Evolutionary conservation across 2,329 filamentous ascomycete species (phyloP).

Genomic region (Colletotrichum salicis): DNA sequence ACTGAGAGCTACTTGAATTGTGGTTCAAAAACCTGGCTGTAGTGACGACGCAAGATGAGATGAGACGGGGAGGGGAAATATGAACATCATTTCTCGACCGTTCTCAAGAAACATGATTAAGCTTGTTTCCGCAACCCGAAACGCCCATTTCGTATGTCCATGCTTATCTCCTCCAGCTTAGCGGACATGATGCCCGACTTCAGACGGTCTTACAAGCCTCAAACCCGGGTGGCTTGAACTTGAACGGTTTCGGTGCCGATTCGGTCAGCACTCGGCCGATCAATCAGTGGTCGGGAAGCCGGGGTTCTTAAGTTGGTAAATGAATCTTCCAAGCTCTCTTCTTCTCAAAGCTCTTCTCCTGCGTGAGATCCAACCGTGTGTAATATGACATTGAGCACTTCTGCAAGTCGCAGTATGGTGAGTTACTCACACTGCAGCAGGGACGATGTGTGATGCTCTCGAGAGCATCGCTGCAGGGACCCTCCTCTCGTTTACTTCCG

Average conservation of each 20-base stretch:
- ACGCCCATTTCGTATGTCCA: background rate
- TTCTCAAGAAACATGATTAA: background rate
- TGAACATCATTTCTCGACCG: background rate
- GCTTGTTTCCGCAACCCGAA: background rate
- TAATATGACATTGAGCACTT: background rate
- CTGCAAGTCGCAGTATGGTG: background rate
- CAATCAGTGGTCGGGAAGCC: background rate
- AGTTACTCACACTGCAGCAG: background rate
- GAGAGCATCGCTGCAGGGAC: background rate
- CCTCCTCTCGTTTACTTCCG: background rate
- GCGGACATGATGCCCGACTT: background rate
- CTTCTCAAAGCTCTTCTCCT: background rate
- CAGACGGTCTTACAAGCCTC: background rate
- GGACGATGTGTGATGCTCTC: background rate
- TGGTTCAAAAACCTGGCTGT: background rate
- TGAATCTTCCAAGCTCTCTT: background rate
- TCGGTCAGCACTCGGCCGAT: background rate
- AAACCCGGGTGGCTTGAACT: background rate
- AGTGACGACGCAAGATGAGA: background rate
- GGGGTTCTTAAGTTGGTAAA: background rate
- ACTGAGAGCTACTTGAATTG: background rate
- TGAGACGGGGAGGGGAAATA: background rate
- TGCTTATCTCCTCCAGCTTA: background rate
- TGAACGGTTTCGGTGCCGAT: background rate
- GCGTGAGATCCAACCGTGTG: background rate